These are phyloP conservation scores for Avena insularis DNA, from an alignment of 176 grass and related monocot species.

Conservation along the genomic window DNA sequence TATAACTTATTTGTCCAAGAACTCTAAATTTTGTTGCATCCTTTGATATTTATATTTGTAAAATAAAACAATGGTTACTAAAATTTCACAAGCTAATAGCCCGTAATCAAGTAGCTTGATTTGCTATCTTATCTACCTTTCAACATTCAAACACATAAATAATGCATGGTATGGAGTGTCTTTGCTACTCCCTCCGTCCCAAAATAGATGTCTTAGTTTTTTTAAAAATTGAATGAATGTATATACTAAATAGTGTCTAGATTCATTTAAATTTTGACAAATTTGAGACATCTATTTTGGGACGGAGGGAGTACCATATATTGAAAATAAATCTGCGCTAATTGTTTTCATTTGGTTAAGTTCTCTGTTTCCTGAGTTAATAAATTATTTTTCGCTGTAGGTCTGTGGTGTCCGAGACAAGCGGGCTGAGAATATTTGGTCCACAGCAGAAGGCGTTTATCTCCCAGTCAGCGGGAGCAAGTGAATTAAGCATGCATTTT, in stretches of 20 bases:
- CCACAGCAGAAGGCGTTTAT: conserved; percentile 70
- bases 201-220: too few relatives aligned
- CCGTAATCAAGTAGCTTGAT: neutral
- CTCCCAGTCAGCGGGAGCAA: conserved; percentile 62
- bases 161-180: neutral
- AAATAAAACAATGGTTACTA: neutral
- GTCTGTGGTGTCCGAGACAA: conserved; percentile 75
- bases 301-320: too few relatives aligned
- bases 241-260: too few relatives aligned
- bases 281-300: too few relatives aligned
- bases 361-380: conserved; percentile 5
- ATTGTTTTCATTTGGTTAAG: conserved; percentile 14
- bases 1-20: conserved; percentile 5
- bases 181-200: neutral
- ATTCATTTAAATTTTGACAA: too few relatives aligned
- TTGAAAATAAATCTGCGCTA: neutral
- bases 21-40: neutral
- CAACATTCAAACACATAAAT: neutral
- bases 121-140: neutral
- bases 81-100: neutral
- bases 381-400: conserved; percentile 41
- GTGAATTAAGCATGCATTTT: conserved; percentile 3
- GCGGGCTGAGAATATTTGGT: conserved; percentile 68
- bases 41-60: neutral
- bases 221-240: too few relatives aligned